Conservation (phyloP, 371 early-diverging fungal genomes). For the Lichtheimia hyalospora region DNA sequence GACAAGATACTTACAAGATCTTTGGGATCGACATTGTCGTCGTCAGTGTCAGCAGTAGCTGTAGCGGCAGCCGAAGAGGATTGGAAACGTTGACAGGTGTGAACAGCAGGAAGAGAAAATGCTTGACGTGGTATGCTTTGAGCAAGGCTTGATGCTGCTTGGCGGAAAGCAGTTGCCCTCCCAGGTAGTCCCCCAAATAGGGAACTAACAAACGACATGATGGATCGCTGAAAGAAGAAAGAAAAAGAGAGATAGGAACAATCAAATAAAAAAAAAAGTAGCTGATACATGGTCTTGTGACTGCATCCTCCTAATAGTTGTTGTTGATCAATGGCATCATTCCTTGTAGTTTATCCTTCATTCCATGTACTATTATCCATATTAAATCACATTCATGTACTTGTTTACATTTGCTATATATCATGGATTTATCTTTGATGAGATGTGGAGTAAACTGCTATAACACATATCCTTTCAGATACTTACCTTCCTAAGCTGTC, state of each 20-base stretch:
- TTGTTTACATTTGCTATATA: too few relatives aligned
- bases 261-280: neutral
- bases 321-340: too few relatives aligned
- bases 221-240: neutral
- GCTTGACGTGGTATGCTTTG: slow-evolving; percentile 27
- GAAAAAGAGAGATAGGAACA: neutral
- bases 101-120: slow-evolving; percentile 33
- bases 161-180: slow-evolving; percentile 30
- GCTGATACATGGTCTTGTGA: too few relatives aligned
- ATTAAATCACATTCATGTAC: too few relatives aligned
- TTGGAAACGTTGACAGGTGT: slow-evolving; percentile 36
- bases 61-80: slow-evolving; percentile 22
- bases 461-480: too few relatives aligned
- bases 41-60: slow-evolving; percentile 7
- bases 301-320: too few relatives aligned
- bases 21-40: slow-evolving; percentile 29
- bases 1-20: slow-evolving; percentile 33
- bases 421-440: too few relatives aligned
- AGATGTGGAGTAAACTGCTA: too few relatives aligned
- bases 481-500: too few relatives aligned
- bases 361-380: too few relatives aligned
- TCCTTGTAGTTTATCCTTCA: too few relatives aligned
- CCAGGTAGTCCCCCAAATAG: slow-evolving; percentile 46
- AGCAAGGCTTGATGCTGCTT: slow-evolving; percentile 24
- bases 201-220: slow-evolving; percentile 50